These are phyloP conservation scores for Phytophthora melonis DNA, from an alignment of 352 stramenopile genomes.

Conservation along the genomic window DNA sequence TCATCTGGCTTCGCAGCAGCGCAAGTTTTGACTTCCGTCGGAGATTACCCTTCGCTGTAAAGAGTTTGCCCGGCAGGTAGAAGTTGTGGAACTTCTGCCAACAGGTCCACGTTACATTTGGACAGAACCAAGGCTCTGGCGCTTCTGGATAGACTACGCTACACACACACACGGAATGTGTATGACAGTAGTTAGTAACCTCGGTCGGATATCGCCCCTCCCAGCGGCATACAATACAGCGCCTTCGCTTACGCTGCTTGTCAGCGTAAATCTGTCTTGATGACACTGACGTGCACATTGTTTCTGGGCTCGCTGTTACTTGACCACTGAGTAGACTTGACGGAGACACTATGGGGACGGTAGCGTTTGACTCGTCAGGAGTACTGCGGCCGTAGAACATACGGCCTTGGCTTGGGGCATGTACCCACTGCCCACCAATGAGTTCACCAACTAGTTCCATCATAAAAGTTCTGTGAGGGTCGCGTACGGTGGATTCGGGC, in stretches of 20 bases:
- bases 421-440: slow-evolving; percentile 1
- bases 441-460: slow-evolving; percentile 10
- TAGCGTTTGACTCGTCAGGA: neutral
- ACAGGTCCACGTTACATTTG: slow-evolving; percentile 7
- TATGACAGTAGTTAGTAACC: neutral
- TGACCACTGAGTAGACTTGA: too few relatives aligned
- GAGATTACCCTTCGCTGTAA: slow-evolving; percentile 15
- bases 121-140: neutral
- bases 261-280: slow-evolving; percentile 2
- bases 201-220: slow-evolving; percentile 1
- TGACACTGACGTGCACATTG: neutral
- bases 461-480: slow-evolving; percentile 8
- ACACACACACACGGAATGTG: slow-evolving; percentile 7
- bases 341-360: too few relatives aligned
- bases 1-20: too few relatives aligned
- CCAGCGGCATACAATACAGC: slow-evolving; percentile 6
- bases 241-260: neutral
- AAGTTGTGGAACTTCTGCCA: slow-evolving; percentile 15
- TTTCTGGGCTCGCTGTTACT: neutral
- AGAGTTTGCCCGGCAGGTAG: neutral
- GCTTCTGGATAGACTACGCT: too few relatives aligned
- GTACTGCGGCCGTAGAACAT: slow-evolving; percentile 9
- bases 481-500: neutral
- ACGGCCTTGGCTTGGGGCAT: slow-evolving; percentile 2
- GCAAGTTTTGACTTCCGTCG: neutral